Conservation (phyloP, 225 moss, liverwort and hornwort genomes). For the Pseudoscleropodium purum region DNA sequence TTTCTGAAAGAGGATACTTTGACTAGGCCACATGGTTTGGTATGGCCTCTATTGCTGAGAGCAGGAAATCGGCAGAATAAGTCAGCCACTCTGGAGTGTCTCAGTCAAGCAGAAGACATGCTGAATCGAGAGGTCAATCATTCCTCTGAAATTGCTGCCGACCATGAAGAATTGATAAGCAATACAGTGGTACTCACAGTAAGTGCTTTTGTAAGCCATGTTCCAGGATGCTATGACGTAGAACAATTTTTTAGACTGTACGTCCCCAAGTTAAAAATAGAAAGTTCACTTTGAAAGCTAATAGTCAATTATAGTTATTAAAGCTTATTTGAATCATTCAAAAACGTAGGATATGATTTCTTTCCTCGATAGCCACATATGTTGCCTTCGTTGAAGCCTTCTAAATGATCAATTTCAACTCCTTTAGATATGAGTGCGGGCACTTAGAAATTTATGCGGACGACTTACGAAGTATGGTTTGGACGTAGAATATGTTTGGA, state of each 20-base stretch:
- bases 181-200: slow-evolving; percentile 46
- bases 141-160: slow-evolving; percentile 29
- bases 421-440: neutral
- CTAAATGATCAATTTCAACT: neutral
- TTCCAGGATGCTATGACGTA: neutral
- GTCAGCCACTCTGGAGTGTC: slow-evolving; percentile 2
- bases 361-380: neutral
- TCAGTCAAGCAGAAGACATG: slow-evolving; percentile 30
- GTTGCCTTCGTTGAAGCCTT: neutral
- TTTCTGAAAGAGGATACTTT: slow-evolving; percentile 42
- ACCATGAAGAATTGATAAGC: slow-evolving; percentile 14
- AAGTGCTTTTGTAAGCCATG: neutral
- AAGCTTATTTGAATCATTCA: neutral
- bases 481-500: neutral
- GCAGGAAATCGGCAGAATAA: slow-evolving; percentile 20
- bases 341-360: neutral
- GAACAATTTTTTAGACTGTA: neutral
- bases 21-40: slow-evolving; percentile 57
- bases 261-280: neutral
- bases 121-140: slow-evolving; percentile 37
- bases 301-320: neutral
- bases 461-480: neutral
- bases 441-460: neutral
- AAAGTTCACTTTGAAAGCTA: no score
- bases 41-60: slow-evolving; percentile 68